Evolutionary conservation across 345 rosid genomes (phyloP).

Genomic region (Chamaenerion angustifolium): DNA sequence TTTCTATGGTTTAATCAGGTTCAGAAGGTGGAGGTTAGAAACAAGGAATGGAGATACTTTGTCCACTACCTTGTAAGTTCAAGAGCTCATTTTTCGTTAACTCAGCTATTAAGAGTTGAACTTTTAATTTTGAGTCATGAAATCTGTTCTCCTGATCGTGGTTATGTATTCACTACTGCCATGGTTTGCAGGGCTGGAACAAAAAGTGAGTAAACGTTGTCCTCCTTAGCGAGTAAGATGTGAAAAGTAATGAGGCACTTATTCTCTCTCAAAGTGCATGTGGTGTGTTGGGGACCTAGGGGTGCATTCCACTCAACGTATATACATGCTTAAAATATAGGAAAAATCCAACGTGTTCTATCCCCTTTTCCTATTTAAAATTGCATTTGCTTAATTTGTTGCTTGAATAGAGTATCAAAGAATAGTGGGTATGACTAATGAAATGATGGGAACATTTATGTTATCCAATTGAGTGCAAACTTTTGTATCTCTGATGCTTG

Average conservation of each 20-base stretch:
- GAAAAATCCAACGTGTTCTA: too few relatives aligned
- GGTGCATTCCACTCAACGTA: too few relatives aligned
- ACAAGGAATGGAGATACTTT: constrained; percentile 87
- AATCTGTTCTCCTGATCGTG: background rate
- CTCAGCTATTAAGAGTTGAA: background rate
- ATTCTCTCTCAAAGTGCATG: background rate
- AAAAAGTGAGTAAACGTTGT: constrained; percentile 63
- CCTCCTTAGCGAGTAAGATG: background rate
- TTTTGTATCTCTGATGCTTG: too few relatives aligned
- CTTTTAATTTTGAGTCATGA: background rate
- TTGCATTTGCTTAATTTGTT: too few relatives aligned
- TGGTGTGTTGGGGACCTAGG: too few relatives aligned
- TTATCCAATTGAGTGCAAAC: too few relatives aligned
- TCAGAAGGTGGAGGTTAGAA: constrained; percentile 76
- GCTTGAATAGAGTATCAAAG: too few relatives aligned
- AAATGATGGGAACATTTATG: too few relatives aligned
- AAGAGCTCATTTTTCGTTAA: background rate
- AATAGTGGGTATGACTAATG: too few relatives aligned
- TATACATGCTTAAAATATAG: too few relatives aligned
- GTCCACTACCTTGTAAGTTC: constrained; percentile 89
- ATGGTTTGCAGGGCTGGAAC: constrained; percentile 88
- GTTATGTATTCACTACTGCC: constrained; percentile 1
- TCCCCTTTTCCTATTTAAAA: too few relatives aligned
- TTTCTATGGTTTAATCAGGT: constrained; percentile 27
- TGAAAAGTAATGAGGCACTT: background rate